Base-by-base conservation (phyloP, 305 asterid genomes). In the Ruellia speciosa region DNA sequence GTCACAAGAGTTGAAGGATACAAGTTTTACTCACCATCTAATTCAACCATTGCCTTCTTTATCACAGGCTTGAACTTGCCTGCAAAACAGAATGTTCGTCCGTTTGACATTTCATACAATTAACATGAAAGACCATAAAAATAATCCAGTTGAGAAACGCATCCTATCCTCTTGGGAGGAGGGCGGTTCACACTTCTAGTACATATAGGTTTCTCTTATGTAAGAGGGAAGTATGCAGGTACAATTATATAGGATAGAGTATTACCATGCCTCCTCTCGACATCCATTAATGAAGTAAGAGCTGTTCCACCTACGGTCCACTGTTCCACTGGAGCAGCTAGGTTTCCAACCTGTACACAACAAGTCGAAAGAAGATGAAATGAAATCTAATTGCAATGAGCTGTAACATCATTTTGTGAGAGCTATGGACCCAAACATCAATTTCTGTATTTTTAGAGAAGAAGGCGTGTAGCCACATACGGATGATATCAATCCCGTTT, bases 61-160 rank as follows among this genome's bases (percentile, higher is more conserved):
- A 92, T 92, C 82, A 92, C 99, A 9, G 95, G 99, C 80, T 92
- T 92, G 88, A 81, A 86, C 74, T 92, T 92, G 46, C 98, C 96
- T 90, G 82, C 64, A 75, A 60, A 17, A 49, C 5, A 66, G 13
- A 56, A 35, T 56, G 20, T 14, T 41, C 52, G 56, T 54, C 31
- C 37, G 54, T 50, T 33, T 33, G 64, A 62, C 52, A 40, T 18
- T 18, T 18, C 13, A 48, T 49, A 50, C 16, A 39, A 56, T 46
- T 48, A 59, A 33, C 14, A 31, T 40, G 47, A 37, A 41, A 54
- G 31, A 18, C 10, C 13, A 9, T 53, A 37, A 2, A 37, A 1
- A 37, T 37, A 6, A 37, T 37, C 6, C 41, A 7, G 41, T 37
- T 37, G 12, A 37, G 12, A 37, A 37, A 24, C 31, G 31, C 31